Evolutionary conservation across 495 filamentous ascomycete species (phyloP), one percentile per base, ranked within the genome.

Genomic region (Penicillium roqueforti): DNA sequence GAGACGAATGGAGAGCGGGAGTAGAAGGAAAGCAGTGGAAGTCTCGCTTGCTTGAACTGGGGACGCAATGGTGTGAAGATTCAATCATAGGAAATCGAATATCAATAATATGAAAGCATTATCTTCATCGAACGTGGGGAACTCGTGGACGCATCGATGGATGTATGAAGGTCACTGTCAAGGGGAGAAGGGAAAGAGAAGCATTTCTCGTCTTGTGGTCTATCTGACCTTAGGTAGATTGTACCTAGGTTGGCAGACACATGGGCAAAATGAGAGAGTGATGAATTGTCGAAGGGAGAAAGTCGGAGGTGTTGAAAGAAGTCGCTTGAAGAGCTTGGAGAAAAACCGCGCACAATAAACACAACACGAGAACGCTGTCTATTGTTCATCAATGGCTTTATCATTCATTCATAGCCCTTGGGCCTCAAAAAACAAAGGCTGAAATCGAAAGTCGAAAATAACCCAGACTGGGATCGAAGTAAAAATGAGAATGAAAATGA

Each of bases 401-500:
- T 63, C 63, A 61, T 66, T 56, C 55, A 59, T 54, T 62, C 63
- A 60, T 63, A 40, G 48, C 56, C 51, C 39, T 38, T 51, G 54
- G 28, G 36, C 26, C 32, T 25, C 25, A 42, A 40, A 53, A 53
- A 47, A 19, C 23, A 47, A 42, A 41, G 42, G 36, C 37, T 41
- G 16, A n/a, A 44, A 50, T 26, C 19, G 39, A 54, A 50, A 13
- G 28, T 26, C 23, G 11, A 28, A 44, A 42, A 25, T 18, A 25
- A 22, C 26, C 32, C 29, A 50, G n/a, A 26, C 7, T 31, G 42
- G 28, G 42, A 45, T 45, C 25, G 10, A 36, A 47, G 26, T 16
- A 20, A 25, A 31, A 48, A 28, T 29, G 38, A 19, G 6, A 47
- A 34, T 16, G 28, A 25, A 31, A 48, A 28, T 29, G 38, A 19